phyloP scores from a whole-genome alignment of 2,329 filamentous ascomycete genomes.

The Fusarium penzigii region DNA sequence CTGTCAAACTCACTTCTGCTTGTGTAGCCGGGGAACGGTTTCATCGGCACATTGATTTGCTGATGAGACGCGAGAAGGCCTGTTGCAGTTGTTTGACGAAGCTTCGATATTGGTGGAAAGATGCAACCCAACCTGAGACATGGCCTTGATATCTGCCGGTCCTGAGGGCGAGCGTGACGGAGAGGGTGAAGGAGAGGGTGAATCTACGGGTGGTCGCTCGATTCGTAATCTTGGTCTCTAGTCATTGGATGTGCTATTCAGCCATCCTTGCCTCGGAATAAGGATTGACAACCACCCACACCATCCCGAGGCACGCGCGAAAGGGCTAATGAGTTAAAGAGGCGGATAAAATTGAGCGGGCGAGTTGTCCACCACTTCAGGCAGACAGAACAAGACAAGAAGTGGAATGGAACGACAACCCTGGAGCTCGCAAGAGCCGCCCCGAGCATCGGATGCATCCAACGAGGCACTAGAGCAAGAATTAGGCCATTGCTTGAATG shows the following conservation, averaged over 20 bases:
- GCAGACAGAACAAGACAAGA: neutral
- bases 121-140: no score
- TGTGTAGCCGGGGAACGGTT: no score
- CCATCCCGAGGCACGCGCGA: neutral
- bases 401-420: conserved; percentile 1
- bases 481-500: conserved; percentile 14
- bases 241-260: no score
- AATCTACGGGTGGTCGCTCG: no score
- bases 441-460: conserved; percentile 21
- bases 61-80: conserved; percentile 13
- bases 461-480: conserved; percentile 19
- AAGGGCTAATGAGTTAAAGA: no score
- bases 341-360: no score
- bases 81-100: conserved; percentile 11
- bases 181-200: no score
- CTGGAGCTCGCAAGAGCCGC: conserved; percentile 3
- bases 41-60: neutral
- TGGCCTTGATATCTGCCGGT: no score
- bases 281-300: neutral
- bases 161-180: no score
- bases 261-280: neutral
- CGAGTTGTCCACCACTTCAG: neutral
- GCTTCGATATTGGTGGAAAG: conserved; percentile 20
- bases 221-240: no score
- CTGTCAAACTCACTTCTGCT: neutral